Percentiles rank a stretch among this genome's conserved stretches.
phyloP scores from a whole-genome alignment of 2,329 filamentous ascomycete species.

The Remersonia thermophila region DNA sequence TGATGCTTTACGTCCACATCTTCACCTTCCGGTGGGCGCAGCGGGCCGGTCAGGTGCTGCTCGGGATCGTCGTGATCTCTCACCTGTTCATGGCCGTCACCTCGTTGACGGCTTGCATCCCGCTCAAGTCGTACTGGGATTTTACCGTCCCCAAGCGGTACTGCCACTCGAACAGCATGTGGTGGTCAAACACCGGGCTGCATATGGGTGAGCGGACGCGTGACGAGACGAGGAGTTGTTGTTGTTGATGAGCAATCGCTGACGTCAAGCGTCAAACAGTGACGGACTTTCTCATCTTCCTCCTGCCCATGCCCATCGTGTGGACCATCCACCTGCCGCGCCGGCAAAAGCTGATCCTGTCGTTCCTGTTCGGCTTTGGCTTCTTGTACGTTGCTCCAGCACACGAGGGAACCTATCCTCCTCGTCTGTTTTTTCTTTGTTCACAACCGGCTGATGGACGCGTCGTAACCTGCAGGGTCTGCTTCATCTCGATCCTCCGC shows the following conservation, averaged over 20 bases:
- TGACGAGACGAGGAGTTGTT: conserved; percentile 14
- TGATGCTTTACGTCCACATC: conserved; percentile 17
- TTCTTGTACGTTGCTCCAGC: conserved; percentile 11
- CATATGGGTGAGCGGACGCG: conserved; percentile 11
- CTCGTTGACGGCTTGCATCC: conserved; percentile 20
- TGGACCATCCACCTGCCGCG: conserved; percentile 9
- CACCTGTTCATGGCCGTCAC: conserved; percentile 17
- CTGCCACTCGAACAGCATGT: conserved; percentile 11
- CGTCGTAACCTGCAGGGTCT: too few species aligned
- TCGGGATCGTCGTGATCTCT: conserved; percentile 16
- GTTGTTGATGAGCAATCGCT: conserved; percentile 16
- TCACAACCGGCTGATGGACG: too few species aligned
- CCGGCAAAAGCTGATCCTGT: conserved; percentile 15
- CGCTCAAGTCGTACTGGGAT: conserved; percentile 21
- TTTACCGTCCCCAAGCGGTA: conserved; percentile 10
- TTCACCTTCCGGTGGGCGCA: conserved; percentile 17
- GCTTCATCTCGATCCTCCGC: conserved; percentile 22
- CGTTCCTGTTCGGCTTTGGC: conserved; percentile 12
- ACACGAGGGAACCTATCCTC: too few species aligned
- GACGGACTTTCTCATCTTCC: conserved; percentile 27
- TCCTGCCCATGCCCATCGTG: conserved; percentile 25
- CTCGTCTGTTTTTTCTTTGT: too few species aligned
- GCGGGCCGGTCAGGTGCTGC: conserved; percentile 16
- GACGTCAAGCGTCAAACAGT: conserved; percentile 9
- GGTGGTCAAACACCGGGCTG: conserved; percentile 15